A percentile compares a stretch with the other conserved stretches of the same genome.
phyloP scores from a whole-genome alignment of 2,329 filamentous ascomycete genomes.

The Fusarium solani-melongenae region DNA sequence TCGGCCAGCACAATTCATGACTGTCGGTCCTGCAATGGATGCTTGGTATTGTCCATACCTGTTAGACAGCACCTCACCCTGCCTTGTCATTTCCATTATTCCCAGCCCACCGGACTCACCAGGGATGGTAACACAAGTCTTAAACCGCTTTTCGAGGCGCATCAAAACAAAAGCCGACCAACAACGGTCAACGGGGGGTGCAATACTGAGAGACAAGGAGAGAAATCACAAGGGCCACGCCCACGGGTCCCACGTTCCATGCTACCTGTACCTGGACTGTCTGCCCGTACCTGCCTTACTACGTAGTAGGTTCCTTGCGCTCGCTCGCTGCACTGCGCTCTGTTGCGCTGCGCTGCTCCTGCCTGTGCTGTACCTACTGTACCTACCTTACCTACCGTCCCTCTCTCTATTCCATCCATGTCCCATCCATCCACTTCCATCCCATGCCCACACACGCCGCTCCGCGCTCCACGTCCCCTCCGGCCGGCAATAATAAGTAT shows the following conservation, averaged over 20 bases:
- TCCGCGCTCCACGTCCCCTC: constrained; percentile 42
- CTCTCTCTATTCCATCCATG: constrained; percentile 29
- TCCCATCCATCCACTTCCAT: constrained; percentile 11
- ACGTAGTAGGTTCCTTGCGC: constrained; percentile 2
- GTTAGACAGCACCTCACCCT: background rate
- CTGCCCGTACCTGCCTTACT: constrained; percentile 22
- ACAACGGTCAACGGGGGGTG: constrained; percentile 42
- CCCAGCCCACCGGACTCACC: constrained; percentile 9
- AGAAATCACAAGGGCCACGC: constrained; percentile 39
- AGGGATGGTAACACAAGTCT: constrained; percentile 39
- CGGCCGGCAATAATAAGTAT: constrained; percentile 46
- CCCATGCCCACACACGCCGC: constrained; percentile 17
- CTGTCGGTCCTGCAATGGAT: background rate
- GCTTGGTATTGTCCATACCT: background rate
- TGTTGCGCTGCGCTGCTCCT: background rate
- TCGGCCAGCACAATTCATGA: constrained; percentile 5
- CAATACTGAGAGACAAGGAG: constrained; percentile 15
- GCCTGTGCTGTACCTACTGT: background rate
- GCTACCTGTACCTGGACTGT: constrained; percentile 28
- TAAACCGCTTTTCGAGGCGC: constrained; percentile 40
- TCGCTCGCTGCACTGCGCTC: background rate
- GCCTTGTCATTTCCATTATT: background rate
- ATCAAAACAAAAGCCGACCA: constrained; percentile 39
- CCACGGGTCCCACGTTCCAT: constrained; percentile 38
- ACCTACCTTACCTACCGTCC: background rate